Evolutionary conservation across 345 rosid genomes (phyloP).

Genomic region (Populus simonii): DNA sequence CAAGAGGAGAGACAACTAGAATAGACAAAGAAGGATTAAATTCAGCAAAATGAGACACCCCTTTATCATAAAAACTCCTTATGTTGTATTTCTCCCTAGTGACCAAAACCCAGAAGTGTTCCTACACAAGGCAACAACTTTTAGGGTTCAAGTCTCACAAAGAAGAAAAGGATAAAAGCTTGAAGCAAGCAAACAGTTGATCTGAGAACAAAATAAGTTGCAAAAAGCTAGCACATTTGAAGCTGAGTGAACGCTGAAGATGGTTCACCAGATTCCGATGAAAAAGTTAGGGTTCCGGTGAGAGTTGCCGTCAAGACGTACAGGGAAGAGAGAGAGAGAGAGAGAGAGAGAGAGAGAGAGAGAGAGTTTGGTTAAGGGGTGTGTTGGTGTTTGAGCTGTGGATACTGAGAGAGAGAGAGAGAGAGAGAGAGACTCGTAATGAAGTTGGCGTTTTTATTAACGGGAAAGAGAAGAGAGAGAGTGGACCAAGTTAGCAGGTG

Average conservation of each 20-base stretch:
- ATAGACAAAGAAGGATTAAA: background rate
- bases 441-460: conserved; percentile 14
- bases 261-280: background rate
- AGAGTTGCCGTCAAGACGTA: background rate
- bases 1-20: conserved; percentile 2
- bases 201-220: background rate
- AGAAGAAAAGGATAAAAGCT: background rate
- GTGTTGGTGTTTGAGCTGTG: background rate
- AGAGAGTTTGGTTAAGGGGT: background rate
- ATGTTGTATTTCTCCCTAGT: background rate
- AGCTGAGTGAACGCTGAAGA: background rate
- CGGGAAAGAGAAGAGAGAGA: conserved; percentile 12
- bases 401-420: background rate
- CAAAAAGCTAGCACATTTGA: background rate
- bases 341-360: background rate
- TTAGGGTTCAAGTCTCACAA: background rate
- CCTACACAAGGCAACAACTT: background rate
- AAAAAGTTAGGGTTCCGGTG: background rate
- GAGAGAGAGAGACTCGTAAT: background rate
- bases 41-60: background rate
- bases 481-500: background rate
- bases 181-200: background rate
- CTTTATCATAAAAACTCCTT: background rate
- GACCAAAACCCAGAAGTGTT: background rate
- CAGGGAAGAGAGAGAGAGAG: background rate